These are phyloP conservation scores for Dactylellina cionopaga DNA, from an alignment of 2,329 filamentous ascomycete genomes.

Conservation along the genomic window DNA sequence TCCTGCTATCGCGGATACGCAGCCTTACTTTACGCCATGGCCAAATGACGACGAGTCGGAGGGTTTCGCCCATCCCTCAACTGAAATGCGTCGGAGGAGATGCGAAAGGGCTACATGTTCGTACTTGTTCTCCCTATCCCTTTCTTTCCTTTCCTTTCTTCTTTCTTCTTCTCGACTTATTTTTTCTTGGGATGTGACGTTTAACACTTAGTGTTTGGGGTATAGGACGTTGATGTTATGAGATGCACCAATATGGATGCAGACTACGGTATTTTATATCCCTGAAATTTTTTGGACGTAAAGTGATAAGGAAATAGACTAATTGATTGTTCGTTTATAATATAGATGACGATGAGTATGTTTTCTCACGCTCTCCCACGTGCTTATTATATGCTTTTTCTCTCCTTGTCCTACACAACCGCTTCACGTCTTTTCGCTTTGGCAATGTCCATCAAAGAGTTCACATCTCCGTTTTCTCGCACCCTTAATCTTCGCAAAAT, in stretches of 20 bases:
- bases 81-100: conserved; percentile 51
- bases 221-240: conserved; percentile 81
- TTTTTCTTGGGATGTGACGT: conserved; percentile 6
- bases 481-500: too few species aligned
- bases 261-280: conserved; percentile 79
- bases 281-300: not conserved
- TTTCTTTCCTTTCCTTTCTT: not conserved
- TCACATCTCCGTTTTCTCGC: too few species aligned
- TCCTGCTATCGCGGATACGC: conserved; percentile 45
- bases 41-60: conserved; percentile 46
- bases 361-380: not conserved
- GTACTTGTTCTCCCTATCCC: conserved; percentile 3
- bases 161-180: not conserved
- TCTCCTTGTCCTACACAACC: not conserved
- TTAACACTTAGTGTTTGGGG: not conserved
- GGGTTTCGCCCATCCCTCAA: conserved; percentile 48
- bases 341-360: conserved; percentile 51
- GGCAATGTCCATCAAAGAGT: too few species aligned
- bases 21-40: conserved; percentile 45
- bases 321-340: not conserved
- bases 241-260: conserved; percentile 87
- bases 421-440: not conserved
- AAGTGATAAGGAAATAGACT: conserved; percentile 1
- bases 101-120: conserved; percentile 42
- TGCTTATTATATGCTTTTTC: too few species aligned